A percentile compares a stretch with the other conserved stretches of the same genome.
phyloP scores from a whole-genome alignment of 2,329 filamentous ascomycete genomes.

The Bisporella sp. region DNA sequence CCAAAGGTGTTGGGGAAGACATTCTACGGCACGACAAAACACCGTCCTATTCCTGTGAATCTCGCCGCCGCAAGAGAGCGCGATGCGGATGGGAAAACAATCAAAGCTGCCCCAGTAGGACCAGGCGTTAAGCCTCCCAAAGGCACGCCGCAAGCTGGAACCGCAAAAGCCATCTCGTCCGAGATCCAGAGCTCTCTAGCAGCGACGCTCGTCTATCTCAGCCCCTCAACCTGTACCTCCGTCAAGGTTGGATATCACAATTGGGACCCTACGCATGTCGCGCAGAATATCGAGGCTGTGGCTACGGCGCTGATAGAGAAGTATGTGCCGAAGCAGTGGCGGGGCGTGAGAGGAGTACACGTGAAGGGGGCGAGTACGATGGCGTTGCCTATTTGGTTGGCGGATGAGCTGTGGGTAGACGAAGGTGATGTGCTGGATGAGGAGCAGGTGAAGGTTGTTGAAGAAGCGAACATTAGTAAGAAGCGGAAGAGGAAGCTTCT shows the following conservation, averaged over 20 bases:
- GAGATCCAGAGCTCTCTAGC: conserved; percentile 75
- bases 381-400: conserved; percentile 89
- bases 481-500: conserved; percentile 7
- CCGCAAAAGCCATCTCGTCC: conserved; percentile 53
- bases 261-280: conserved; percentile 68
- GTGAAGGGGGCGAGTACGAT: conserved; percentile 87
- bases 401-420: conserved; percentile 85
- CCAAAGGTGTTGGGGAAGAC: conserved; percentile 80
- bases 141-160: conserved; percentile 31
- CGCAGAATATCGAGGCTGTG: conserved; percentile 73
- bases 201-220: conserved; percentile 74
- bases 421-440: conserved; percentile 63
- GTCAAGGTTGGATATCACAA: conserved; percentile 71
- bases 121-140: conserved; percentile 30
- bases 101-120: conserved; percentile 48
- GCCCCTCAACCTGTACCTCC: conserved; percentile 70
- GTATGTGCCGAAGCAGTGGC: conserved; percentile 81
- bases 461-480: conserved; percentile 4
- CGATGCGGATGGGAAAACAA: conserved; percentile 46
- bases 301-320: conserved; percentile 64
- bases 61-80: conserved; percentile 58
- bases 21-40: conserved; percentile 78
- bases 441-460: conserved; percentile 30
- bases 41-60: conserved; percentile 79
- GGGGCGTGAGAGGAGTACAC: conserved; percentile 75